Conservation (phyloP, 495 filamentous ascomycete genomes). For the Neurospora africana region DNA sequence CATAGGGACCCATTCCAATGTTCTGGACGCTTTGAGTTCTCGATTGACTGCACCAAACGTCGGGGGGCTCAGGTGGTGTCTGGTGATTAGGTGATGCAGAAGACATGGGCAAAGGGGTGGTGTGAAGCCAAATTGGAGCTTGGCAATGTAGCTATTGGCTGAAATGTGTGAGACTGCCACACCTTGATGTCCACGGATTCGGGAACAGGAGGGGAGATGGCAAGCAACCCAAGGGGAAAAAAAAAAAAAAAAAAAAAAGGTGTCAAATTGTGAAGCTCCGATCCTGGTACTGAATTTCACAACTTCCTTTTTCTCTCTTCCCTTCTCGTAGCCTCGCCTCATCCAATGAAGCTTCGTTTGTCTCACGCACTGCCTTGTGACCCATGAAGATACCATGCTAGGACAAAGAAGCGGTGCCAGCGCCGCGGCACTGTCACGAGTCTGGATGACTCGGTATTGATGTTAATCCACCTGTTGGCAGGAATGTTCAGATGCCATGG, state of each 20-base stretch:
- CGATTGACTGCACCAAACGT: too few relatives aligned
- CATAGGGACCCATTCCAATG: background rate
- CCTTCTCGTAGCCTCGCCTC: background rate
- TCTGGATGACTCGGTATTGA: background rate
- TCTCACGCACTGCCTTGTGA: background rate
- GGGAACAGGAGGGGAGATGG: background rate
- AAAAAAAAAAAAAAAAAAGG: background rate
- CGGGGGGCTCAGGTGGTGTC: background rate
- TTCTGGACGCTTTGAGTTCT: background rate
- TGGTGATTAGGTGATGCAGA: constrained; percentile 3
- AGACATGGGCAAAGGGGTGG: background rate
- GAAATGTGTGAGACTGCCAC: background rate
- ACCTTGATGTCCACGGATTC: background rate
- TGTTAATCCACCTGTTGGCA: background rate
- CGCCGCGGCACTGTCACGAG: background rate
- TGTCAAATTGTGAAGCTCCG: background rate
- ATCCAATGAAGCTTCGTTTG: background rate
- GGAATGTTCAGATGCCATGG: background rate
- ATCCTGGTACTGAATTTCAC: background rate
- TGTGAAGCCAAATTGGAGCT: constrained; percentile 1
- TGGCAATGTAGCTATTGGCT: background rate
- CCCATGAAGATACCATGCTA: background rate
- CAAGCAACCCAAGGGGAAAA: background rate
- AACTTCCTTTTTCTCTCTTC: background rate
- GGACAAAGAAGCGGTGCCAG: background rate